These are phyloP conservation scores for sunflower (Helianthus annuus) DNA, from an alignment of 129 eudicot species.

Conservation along the genomic window HanXRQr2.0-SUNRISE NC_035448.2:198425345-198425844, in stretches of 20 bases:
- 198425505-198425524: slow-evolving; percentile 2
- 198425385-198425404: too few relatives aligned
- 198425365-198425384: too few relatives aligned
- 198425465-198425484: background rate
- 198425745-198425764: slow-evolving; percentile 62
- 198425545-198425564: background rate
- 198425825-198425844: too few relatives aligned
- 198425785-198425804: background rate
- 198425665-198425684: slow-evolving; percentile 51
- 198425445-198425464: slow-evolving; percentile 5
- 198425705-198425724: slow-evolving; percentile 69
- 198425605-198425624: slow-evolving; percentile 13
- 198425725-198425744: slow-evolving; percentile 88
- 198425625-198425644: slow-evolving; percentile 62
- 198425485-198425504: background rate
- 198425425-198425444: too few relatives aligned
- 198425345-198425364: too few relatives aligned
- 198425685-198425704: slow-evolving; percentile 50
- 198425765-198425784: background rate
- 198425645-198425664: slow-evolving; percentile 69
- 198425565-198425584: background rate
- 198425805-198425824: too few relatives aligned
- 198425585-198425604: slow-evolving; percentile 25
- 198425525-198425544: slow-evolving; percentile 14
- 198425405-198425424: too few relatives aligned